Conservation (phyloP, 768 basidiomycete species). For the Hygrocybe coccinea region DNA sequence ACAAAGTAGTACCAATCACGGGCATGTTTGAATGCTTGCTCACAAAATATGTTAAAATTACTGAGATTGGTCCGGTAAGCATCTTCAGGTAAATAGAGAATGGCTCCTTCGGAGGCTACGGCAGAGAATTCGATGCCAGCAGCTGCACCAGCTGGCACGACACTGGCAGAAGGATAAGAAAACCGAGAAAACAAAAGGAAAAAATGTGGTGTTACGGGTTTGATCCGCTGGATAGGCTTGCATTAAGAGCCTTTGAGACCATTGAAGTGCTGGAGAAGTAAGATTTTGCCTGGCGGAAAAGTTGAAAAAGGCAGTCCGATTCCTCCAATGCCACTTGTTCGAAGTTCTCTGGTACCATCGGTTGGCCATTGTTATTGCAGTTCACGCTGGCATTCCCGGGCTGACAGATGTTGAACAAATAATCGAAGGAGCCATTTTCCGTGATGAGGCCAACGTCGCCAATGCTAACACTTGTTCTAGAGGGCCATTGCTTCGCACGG, state of each 20-base stretch:
- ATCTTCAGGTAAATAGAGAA: slow-evolving; percentile 17
- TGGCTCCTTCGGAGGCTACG: slow-evolving; percentile 11
- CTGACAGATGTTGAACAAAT: slow-evolving; percentile 18
- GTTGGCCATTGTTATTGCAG: neutral
- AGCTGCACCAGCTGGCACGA: neutral
- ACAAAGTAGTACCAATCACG: slow-evolving; percentile 13
- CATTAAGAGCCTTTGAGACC: neutral
- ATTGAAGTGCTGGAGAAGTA: neutral
- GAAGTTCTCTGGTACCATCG: slow-evolving; percentile 6
- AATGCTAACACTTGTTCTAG: slow-evolving; percentile 20
- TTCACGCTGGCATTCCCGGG: slow-evolving; percentile 6
- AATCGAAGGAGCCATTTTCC: slow-evolving; percentile 20
- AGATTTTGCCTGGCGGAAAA: neutral
- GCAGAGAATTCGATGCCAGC: neutral
- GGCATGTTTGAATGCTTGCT: slow-evolving; percentile 9
- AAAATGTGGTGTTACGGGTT: neutral
- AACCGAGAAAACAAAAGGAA: neutral
- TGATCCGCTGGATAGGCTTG: neutral
- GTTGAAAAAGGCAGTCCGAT: neutral
- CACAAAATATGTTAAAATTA: slow-evolving; percentile 4
- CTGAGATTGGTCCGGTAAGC: slow-evolving; percentile 11
- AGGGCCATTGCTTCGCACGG: no score
- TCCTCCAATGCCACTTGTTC: slow-evolving; percentile 1
- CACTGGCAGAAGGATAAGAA: neutral
- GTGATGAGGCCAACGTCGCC: slow-evolving; percentile 23